Evolutionary conservation across 495 filamentous ascomycete species (phyloP), one percentile per base, ranked within the genome.

Genomic region (Filosporella fistucella): DNA sequence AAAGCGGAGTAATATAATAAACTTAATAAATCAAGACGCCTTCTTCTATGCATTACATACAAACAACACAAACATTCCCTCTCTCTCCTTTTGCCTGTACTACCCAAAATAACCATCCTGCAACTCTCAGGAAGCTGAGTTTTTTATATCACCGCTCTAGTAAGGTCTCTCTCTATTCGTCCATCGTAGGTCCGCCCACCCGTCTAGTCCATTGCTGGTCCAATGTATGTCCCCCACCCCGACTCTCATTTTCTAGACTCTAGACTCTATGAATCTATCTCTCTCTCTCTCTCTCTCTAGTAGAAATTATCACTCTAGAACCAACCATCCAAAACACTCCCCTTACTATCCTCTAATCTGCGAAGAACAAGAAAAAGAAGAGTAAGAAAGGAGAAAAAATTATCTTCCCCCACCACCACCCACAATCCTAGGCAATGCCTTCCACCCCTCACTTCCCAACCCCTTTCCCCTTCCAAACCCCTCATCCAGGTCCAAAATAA

Each of bases 401-500:
- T 21, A 33, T 13, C n/a, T 42, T 24, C 17, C 2, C 10, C 30
- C 33, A 11, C 42, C 53, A 44, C 57, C 57, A 16, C 58, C 58
- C 12, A 60, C 25, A 21, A 56, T 43, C 38, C 26, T 35, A 7
- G 58, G 58, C n/a, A 60, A 25, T 4, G 16, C 33, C 17, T 35
- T 46, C 58, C 58, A 60, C 2, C 47, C 54, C 20, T 52, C 49
- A 26, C 23, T 35, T 11, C 49, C 41, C 3, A 51, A 51, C 28
- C 43, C 25, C 47, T 52, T 52, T 26, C 29, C 21, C 32, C 78
- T 73, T 16, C 56, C 56, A 64, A 98, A 95, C 52, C 91, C 81
- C 69, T 89, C 81, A 56, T 98, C 91, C 42, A 98, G 69, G 61
- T 98, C 93, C 25, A 98, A 77, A 56, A 98, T 89, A 51, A 97